A percentile compares a stretch with the other conserved stretches of the same genome.
Conservation (phyloP, 2,329 filamentous ascomycete genomes). For the Pseudogymnoascus sp. region DNA sequence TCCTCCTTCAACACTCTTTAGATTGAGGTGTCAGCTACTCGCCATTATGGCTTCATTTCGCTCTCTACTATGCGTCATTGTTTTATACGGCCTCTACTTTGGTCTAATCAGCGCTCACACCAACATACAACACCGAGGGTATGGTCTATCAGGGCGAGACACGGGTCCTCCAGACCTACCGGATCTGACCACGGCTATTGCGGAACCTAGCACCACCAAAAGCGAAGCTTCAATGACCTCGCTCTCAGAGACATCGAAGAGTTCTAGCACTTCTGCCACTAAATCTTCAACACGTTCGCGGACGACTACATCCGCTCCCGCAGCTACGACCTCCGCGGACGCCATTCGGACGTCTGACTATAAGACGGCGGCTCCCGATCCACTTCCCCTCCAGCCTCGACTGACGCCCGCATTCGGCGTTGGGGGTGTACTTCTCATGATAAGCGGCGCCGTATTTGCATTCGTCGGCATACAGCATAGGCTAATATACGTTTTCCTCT, state of each 20-base stretch:
- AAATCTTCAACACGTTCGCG: slow-evolving; percentile 2
- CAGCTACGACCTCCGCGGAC: neutral
- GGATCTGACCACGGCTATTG: neutral
- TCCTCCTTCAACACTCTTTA: slow-evolving; percentile 9
- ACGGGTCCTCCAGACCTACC: slow-evolving; percentile 2
- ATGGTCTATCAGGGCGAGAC: slow-evolving; percentile 4
- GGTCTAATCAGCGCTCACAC: slow-evolving; percentile 2
- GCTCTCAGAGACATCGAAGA: neutral
- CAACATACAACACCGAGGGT: neutral
- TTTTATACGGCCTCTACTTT: slow-evolving; percentile 7
- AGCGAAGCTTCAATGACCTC: slow-evolving; percentile 7
- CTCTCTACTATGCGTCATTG: neutral
- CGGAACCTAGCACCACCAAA: slow-evolving; percentile 8
- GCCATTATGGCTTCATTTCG: slow-evolving; percentile 9
- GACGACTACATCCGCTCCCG: neutral
- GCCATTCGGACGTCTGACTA: slow-evolving; percentile 2
- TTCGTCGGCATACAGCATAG: slow-evolving; percentile 77
- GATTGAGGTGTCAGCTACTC: neutral
- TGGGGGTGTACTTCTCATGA: slow-evolving; percentile 67
- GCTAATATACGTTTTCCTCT: slow-evolving; percentile 73
- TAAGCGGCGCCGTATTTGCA: slow-evolving; percentile 61
- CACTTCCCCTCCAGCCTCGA: slow-evolving; percentile 63
- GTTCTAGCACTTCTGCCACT: neutral
- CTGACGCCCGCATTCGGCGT: slow-evolving; percentile 78
- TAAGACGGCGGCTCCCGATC: slow-evolving; percentile 8